These are phyloP conservation scores for Agrocybe pediades DNA, from an alignment of 768 basidiomycete species.

Conservation along the genomic window DNA sequence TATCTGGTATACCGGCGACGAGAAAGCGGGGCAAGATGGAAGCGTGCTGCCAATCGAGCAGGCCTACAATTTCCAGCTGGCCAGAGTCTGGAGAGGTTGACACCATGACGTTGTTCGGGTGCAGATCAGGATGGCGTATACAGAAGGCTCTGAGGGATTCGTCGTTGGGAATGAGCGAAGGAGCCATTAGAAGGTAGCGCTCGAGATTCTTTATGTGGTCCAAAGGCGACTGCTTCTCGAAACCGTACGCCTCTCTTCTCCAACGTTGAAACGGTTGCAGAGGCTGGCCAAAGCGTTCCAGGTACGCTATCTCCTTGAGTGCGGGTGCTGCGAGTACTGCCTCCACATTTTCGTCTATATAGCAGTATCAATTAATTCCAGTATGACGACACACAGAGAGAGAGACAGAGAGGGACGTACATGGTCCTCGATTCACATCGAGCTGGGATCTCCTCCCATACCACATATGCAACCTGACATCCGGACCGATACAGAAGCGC, in stretches of 20 bases:
- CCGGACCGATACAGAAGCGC: constrained; percentile 49
- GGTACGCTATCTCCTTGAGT: constrained; percentile 49
- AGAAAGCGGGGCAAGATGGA: constrained; percentile 55
- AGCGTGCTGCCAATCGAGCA: constrained; percentile 60
- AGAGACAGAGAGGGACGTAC: constrained; percentile 34
- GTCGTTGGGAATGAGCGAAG: constrained; percentile 47
- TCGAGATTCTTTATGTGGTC: constrained; percentile 50
- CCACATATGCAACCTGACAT: constrained; percentile 46
- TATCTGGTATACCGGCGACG: constrained; percentile 44
- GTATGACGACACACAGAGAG: background rate
- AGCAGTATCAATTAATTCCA: constrained; percentile 22
- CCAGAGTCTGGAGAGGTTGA: constrained; percentile 45
- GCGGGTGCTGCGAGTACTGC: constrained; percentile 44
- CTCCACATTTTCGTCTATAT: constrained; percentile 45
- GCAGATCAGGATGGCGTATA: constrained; percentile 57
- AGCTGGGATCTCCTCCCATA: constrained; percentile 51
- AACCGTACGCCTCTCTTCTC: constrained; percentile 47
- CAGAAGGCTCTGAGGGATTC: constrained; percentile 38
- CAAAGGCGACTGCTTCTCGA: constrained; percentile 40
- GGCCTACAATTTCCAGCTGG: constrained; percentile 35
- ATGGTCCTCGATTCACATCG: constrained; percentile 52
- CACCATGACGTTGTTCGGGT: constrained; percentile 51
- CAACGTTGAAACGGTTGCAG: constrained; percentile 41
- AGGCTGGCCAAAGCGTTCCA: constrained; percentile 48
- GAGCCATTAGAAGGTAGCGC: constrained; percentile 45